A percentile compares a stretch with the other conserved stretches of the same genome.
phyloP scores from a whole-genome alignment of 345 rosid species.

The Acer yangbiense region DNA sequence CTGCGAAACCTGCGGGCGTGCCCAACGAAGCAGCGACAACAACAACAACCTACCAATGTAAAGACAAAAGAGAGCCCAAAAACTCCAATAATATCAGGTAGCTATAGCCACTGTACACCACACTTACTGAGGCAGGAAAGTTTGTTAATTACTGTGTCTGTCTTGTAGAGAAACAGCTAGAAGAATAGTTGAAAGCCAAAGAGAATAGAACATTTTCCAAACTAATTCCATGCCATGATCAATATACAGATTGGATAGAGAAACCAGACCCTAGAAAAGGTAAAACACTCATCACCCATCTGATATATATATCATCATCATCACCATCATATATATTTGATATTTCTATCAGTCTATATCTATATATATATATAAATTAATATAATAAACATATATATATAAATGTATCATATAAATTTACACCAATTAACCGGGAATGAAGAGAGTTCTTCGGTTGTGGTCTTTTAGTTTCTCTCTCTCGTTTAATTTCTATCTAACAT shows the following conservation, averaged over 20 bases:
- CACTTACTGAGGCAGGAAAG: constrained; percentile 26
- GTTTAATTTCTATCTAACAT: background rate
- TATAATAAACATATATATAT: background rate
- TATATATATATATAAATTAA: no score
- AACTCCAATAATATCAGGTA: constrained; percentile 26
- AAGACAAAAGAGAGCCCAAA: constrained; percentile 22
- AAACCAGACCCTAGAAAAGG: constrained; percentile 25
- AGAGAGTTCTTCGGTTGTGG: background rate
- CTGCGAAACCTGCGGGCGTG: constrained; percentile 47
- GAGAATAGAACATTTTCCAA: constrained; percentile 17
- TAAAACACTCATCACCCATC: background rate
- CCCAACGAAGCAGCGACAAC: constrained; percentile 45
- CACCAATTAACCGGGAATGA: constrained; percentile 9
- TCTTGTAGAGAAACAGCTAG: background rate
- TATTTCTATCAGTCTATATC: background rate
- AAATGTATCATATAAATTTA: background rate
- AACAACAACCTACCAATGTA: constrained; percentile 40
- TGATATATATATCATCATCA: background rate
- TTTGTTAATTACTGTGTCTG: constrained; percentile 16
- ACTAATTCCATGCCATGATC: constrained; percentile 4
- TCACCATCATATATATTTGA: constrained; percentile 5
- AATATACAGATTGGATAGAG: constrained; percentile 2
- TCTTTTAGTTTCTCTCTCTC: background rate
- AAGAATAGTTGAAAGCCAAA: constrained; percentile 16
- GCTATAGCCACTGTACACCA: constrained; percentile 9